Base-by-base conservation (phyloP, 192 early-diverging fungal genomes). In the Backusella macrospora region DNA sequence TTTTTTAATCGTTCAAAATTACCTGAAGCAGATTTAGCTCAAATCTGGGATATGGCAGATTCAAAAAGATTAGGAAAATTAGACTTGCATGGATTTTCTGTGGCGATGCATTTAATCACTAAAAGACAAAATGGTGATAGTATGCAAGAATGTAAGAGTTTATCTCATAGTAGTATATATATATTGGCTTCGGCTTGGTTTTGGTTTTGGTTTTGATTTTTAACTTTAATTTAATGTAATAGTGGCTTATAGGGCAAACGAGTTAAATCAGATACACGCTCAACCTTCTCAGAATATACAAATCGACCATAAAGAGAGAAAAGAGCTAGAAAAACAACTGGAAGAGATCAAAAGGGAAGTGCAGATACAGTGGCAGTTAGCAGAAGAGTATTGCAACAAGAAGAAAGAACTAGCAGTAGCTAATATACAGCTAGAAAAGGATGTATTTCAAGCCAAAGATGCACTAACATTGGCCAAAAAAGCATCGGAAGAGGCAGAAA, bases 101-200 rank as follows among this genome's bases (percentile, higher is more conserved):
- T 95, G 6, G 90, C 93, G 14, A 92, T 95, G 92, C 83, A 92
- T 66, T 78, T 95, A 29, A 94, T 93, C 69, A 85, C 86, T 71
- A 85, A 82, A 46, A 85, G 81, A 45, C 73, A 89, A 16, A 74
- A 79, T 21, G 89, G 90, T 7, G 80, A 75, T 5, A 42, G 65
- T 21, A 66, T 66, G 37, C 52, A 59, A 23, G 52, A 59, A 59
- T 10, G 52, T 59, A 59, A 26, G 52, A 10, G 13, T 8, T 21
- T 34, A 34, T 34, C 29, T 34, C n/a, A 21, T 5, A 59, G 12
- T 26, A 13, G 6, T 13, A 66, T 43, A 66, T 43, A 21, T 18
- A 16, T 7, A 52, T 21, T 34, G 29, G 29, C 2, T 2, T 2
- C 2, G 29, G 2, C 0, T 12, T 13, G 29, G 29, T 34, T 2